Percentiles rank a stretch among this genome's conserved stretches.
phyloP scores from a whole-genome alignment of 2,329 filamentous ascomycete species.

The Alternaria infectoria region DNA sequence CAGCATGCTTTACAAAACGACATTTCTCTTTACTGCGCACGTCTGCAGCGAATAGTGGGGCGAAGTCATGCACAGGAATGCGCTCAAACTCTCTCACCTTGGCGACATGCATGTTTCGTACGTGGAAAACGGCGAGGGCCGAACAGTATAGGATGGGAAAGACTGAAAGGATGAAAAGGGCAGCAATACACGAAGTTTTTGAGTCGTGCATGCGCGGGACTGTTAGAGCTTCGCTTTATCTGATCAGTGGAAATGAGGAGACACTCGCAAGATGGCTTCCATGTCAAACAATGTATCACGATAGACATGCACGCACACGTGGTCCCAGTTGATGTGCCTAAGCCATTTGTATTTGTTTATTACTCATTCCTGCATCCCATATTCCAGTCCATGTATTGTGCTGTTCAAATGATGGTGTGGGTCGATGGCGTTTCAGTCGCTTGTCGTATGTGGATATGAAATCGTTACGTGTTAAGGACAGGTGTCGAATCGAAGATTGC shows the following conservation, averaged over 20 bases:
- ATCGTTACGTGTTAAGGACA: slow-evolving; percentile 4
- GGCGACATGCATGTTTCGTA: background rate
- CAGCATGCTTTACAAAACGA: background rate
- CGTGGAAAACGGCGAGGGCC: background rate
- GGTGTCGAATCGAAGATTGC: slow-evolving; percentile 1
- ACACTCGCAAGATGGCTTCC: background rate
- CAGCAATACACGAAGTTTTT: background rate
- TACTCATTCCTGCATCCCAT: background rate
- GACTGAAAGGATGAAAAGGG: background rate
- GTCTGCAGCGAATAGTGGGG: background rate
- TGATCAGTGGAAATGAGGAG: background rate
- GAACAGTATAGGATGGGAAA: background rate
- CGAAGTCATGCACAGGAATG: background rate
- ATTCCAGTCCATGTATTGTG: background rate
- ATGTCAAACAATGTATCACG: background rate
- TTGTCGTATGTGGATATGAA: background rate
- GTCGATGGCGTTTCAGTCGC: background rate
- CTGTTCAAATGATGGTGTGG: background rate
- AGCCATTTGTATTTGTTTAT: background rate
- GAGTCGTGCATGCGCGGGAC: background rate
- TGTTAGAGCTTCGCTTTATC: background rate
- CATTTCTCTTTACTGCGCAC: background rate
- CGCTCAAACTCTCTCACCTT: background rate
- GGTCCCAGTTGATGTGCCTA: background rate
- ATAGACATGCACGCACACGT: background rate